phyloP scores from a whole-genome alignment of 2,329 filamentous ascomycete genomes.

The Atkinsonella hypoxylon region DNA sequence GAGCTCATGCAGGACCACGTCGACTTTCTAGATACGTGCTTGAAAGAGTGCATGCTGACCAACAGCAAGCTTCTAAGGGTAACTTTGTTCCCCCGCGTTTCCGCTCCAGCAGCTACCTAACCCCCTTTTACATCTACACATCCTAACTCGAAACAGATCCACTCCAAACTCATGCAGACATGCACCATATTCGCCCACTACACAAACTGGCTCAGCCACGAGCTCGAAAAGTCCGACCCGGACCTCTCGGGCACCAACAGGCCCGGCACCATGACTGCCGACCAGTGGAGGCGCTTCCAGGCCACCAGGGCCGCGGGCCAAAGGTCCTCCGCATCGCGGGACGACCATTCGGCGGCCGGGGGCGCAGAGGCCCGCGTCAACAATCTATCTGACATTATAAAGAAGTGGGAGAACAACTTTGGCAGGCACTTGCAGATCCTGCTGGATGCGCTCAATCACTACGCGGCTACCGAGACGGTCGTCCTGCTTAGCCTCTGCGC shows the following conservation, averaged over 20 bases:
- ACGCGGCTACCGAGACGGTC: conserved; percentile 93
- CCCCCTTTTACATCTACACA: neutral
- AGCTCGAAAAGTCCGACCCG: conserved; percentile 72
- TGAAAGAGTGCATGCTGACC: conserved; percentile 98
- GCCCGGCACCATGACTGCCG: conserved; percentile 45
- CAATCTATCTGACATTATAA: conserved; percentile 76
- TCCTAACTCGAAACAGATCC: conserved; percentile 49
- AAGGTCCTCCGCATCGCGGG: conserved; percentile 7
- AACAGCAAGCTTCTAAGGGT: conserved; percentile 90
- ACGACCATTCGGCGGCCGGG: conserved; percentile 15
- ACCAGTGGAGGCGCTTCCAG: conserved; percentile 50
- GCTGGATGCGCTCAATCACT: conserved; percentile 90
- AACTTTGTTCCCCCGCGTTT: conserved; percentile 22
- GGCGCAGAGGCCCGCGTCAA: conserved; percentile 42
- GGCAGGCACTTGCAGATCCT: conserved; percentile 84
- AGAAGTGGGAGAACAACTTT: conserved; percentile 90
- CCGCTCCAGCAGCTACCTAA: neutral
- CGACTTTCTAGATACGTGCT: conserved; percentile 91
- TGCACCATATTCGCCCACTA: conserved; percentile 91
- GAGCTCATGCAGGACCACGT: conserved; percentile 99
- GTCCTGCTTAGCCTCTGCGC: conserved; percentile 83
- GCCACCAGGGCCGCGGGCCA: conserved; percentile 26
- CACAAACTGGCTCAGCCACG: conserved; percentile 73
- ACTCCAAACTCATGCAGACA: conserved; percentile 92
- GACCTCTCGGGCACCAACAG: conserved; percentile 54